A percentile compares a stretch with the other conserved stretches of the same genome.
These are phyloP conservation scores for Yamadazyma sp. DNA, from an alignment of 1,139 yeast species.

Conservation along the genomic window DNA sequence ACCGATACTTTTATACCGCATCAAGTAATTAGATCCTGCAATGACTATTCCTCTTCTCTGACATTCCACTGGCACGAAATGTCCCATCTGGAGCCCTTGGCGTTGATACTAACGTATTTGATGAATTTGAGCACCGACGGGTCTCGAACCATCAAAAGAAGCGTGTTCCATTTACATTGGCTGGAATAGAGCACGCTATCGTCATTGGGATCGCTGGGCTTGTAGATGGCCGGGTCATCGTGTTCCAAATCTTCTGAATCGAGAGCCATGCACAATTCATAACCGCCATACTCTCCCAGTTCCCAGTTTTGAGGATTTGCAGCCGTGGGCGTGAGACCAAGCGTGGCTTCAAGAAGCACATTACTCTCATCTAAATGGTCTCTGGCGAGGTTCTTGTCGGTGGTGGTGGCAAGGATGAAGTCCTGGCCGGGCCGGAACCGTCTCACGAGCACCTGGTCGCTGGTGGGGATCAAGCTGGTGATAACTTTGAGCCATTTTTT, in stretches of 20 bases:
- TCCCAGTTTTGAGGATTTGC: slow-evolving; percentile 63
- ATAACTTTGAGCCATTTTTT: slow-evolving; percentile 66
- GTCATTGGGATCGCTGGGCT: slow-evolving; percentile 57
- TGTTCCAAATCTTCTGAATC: slow-evolving; percentile 48
- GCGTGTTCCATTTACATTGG: slow-evolving; percentile 82
- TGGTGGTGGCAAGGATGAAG: slow-evolving; percentile 84
- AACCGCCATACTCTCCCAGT: slow-evolving; percentile 88
- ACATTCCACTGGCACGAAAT: slow-evolving; percentile 79
- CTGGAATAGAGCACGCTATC: slow-evolving; percentile 80
- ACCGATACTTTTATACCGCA: slow-evolving; percentile 1
- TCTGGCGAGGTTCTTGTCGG: slow-evolving; percentile 47
- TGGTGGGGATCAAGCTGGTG: slow-evolving; percentile 63
- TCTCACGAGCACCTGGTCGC: slow-evolving; percentile 71
- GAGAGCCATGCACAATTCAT: slow-evolving; percentile 81
- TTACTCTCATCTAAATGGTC: slow-evolving; percentile 43
- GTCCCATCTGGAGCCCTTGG: slow-evolving; percentile 95
- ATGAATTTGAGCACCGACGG: slow-evolving; percentile 83
- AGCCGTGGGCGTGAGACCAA: slow-evolving; percentile 74
- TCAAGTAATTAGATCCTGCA: slow-evolving; percentile 1
- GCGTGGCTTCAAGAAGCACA: slow-evolving; percentile 63
- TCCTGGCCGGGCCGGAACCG: slow-evolving; percentile 95
- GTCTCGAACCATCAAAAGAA: slow-evolving; percentile 79
- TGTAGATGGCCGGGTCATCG: slow-evolving; percentile 60
- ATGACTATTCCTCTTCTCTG: no score
- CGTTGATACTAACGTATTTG: slow-evolving; percentile 85